Evolutionary conservation across 306 rosid species (phyloP).

Genomic region (Ammopiptanthus mongolicus): DNA sequence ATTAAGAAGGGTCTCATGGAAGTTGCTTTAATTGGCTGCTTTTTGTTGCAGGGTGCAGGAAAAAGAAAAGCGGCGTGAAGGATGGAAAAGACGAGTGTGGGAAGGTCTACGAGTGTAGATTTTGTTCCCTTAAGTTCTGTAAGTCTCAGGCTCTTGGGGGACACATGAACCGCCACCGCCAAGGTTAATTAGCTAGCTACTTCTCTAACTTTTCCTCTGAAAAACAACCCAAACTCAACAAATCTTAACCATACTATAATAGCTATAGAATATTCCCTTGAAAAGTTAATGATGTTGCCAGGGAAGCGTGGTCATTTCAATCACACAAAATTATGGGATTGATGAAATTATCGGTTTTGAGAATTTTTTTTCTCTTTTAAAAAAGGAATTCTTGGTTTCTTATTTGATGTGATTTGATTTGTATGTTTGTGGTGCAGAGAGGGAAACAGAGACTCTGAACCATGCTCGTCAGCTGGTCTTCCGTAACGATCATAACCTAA

Average conservation of each 20-base stretch:
- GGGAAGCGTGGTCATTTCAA: slow-evolving; percentile 46
- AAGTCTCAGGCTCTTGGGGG: slow-evolving; percentile 99
- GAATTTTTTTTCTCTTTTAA: background rate
- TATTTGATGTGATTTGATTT: slow-evolving; percentile 16
- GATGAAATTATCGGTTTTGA: slow-evolving; percentile 3
- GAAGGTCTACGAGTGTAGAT: slow-evolving; percentile 95
- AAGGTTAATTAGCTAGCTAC: slow-evolving; percentile 44
- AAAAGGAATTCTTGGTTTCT: background rate
- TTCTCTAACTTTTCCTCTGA: background rate
- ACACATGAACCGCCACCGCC: slow-evolving; percentile 99
- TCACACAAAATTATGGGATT: background rate
- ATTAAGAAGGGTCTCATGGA: slow-evolving; percentile 32
- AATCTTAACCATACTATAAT: background rate
- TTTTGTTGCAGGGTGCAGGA: slow-evolving; percentile 63
- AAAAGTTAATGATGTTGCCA: slow-evolving; percentile 25
- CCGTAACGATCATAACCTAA: slow-evolving; percentile 66
- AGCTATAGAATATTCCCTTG: background rate
- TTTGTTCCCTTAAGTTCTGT: slow-evolving; percentile 99
- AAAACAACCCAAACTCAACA: background rate
- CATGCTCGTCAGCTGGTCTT: slow-evolving; percentile 94
- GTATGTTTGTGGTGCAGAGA: slow-evolving; percentile 45
- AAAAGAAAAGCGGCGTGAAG: slow-evolving; percentile 82
- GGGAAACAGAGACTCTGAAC: slow-evolving; percentile 97
- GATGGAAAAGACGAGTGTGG: slow-evolving; percentile 80
- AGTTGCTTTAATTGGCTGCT: slow-evolving; percentile 31